phyloP scores from a whole-genome alignment of 179 eudicot species.

The Silene noctiflora region DNA sequence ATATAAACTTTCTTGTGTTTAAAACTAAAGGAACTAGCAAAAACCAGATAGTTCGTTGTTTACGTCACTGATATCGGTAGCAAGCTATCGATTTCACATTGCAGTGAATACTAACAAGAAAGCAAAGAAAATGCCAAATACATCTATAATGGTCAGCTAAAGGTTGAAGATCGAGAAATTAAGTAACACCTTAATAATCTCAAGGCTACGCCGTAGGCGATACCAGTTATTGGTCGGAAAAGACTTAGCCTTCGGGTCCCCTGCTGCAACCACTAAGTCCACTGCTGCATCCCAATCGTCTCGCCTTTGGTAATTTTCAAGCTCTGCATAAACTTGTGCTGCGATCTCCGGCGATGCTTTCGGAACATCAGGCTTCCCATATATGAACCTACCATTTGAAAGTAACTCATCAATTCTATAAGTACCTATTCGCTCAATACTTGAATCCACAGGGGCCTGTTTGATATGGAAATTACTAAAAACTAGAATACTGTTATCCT shows the following conservation, averaged over 20 bases:
- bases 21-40: neutral
- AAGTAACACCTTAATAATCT: constrained; percentile 67
- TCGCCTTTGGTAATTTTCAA: constrained; percentile 46
- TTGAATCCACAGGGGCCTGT: neutral
- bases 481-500: neutral
- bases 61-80: neutral
- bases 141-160: constrained; percentile 5
- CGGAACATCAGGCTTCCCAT: constrained; percentile 97
- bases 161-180: constrained; percentile 6
- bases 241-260: constrained; percentile 68
- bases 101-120: neutral
- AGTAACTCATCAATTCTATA: constrained; percentile 2
- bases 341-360: constrained; percentile 62
- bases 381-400: constrained; percentile 61
- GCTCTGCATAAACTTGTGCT: constrained; percentile 66
- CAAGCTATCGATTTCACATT: neutral
- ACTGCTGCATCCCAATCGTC: constrained; percentile 86
- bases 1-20: neutral
- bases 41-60: neutral
- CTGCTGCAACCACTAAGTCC: constrained; percentile 65
- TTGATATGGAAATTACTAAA: neutral
- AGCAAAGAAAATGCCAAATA: neutral
- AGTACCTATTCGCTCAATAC: neutral
- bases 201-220: constrained; percentile 84
- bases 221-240: constrained; percentile 92